A percentile compares a stretch with the other conserved stretches of the same genome.
Conservation (phyloP, 192 early-diverging fungal genomes). For the Coemansia sp. region DNA sequence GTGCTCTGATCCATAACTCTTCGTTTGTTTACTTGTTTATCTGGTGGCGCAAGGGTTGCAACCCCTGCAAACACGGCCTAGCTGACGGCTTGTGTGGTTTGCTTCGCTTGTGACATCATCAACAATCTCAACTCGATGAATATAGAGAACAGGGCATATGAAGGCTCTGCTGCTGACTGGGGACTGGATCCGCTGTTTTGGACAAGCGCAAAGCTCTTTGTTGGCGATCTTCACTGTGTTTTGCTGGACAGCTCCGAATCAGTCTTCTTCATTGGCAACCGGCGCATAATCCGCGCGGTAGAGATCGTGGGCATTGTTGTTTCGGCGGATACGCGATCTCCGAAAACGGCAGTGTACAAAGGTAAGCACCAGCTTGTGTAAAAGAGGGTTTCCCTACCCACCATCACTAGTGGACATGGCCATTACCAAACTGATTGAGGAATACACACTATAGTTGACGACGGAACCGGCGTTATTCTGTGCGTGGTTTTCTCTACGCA, state of each 20-base stretch:
- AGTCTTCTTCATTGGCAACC: conserved; percentile 42
- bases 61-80: too few species aligned
- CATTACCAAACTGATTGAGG: too few species aligned
- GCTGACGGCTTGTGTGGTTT: too few species aligned
- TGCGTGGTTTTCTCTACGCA: conserved; percentile 36
- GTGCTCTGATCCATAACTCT: background rate
- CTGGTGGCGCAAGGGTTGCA: too few species aligned
- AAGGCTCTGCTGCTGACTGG: conserved; percentile 19
- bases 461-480: conserved; percentile 44
- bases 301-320: conserved; percentile 49
- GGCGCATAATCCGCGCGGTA: conserved; percentile 30
- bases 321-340: conserved; percentile 17
- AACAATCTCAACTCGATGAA: conserved; percentile 13
- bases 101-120: too few species aligned
- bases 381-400: too few species aligned
- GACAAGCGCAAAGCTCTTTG: conserved; percentile 47
- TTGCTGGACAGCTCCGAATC: conserved; percentile 25
- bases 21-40: too few species aligned
- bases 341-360: conserved; percentile 32
- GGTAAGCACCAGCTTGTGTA: conserved; percentile 13
- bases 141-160: conserved; percentile 23
- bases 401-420: too few species aligned
- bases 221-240: conserved; percentile 30
- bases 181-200: conserved; percentile 53
- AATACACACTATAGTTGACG: conserved; percentile 40